Conservation (phyloP, 768 basidiomycete genomes). For the Tubosaeta brunneosetosa region DNA sequence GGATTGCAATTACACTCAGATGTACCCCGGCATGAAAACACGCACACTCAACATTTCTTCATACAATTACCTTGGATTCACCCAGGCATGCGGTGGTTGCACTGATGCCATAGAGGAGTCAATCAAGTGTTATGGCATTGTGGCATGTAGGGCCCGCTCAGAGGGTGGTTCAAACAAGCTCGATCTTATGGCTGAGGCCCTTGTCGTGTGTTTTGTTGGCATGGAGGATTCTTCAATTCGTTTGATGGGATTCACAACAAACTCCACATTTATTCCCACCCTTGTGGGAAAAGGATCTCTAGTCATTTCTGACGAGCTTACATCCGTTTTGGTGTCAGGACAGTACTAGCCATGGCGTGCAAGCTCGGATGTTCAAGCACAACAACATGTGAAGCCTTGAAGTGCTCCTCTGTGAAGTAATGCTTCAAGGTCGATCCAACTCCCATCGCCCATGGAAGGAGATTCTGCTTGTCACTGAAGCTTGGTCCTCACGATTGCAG, state of each 20-base stretch:
- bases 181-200: conserved; percentile 73
- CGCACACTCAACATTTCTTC: conserved; percentile 95
- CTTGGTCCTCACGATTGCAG: conserved; percentile 91
- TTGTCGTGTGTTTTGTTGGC: conserved; percentile 88
- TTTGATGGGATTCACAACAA: conserved; percentile 97
- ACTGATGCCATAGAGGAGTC: conserved; percentile 89
- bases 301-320: conserved; percentile 94
- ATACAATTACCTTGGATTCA: conserved; percentile 99
- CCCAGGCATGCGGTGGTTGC: conserved; percentile 87
- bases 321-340: conserved; percentile 88
- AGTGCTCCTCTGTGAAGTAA: conserved; percentile 75
- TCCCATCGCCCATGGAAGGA: conserved; percentile 99
- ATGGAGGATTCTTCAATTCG: conserved; percentile 85
- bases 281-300: conserved; percentile 81
- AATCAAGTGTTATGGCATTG: conserved; percentile 77
- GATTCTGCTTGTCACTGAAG: conserved; percentile 91
- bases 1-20: conserved; percentile 76
- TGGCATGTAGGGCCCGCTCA: conserved; percentile 69
- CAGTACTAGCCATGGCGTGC: conserved; percentile 73
- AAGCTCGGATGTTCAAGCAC: conserved; percentile 93
- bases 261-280: conserved; percentile 90
- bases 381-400: conserved; percentile 89
- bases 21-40: conserved; percentile 72
- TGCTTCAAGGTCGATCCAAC: conserved; percentile 96
- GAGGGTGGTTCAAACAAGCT: conserved; percentile 89